phyloP scores from a whole-genome alignment of 805 yeast genomes.

The Wickerhamiella occidentalis region DNA sequence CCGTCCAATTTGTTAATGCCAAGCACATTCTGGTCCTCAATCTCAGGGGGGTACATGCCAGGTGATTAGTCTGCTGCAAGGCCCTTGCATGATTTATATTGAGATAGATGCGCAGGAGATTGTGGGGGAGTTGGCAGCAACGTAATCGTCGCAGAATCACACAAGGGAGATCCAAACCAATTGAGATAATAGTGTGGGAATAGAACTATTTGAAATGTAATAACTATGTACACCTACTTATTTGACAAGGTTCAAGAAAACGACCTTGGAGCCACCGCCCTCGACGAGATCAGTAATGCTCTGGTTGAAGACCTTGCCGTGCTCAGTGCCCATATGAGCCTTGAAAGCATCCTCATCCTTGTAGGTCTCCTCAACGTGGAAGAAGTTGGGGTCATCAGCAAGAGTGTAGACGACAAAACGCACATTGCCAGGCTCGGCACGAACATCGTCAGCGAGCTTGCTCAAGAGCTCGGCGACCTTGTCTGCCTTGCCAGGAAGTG shows the following conservation, averaged over 20 bases:
- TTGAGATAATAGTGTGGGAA: too few relatives aligned
- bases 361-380: constrained; percentile 25
- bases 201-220: background rate
- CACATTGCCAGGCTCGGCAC: constrained; percentile 22
- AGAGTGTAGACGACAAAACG: constrained; percentile 23
- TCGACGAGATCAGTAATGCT: constrained; percentile 20
- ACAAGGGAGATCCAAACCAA: too few relatives aligned
- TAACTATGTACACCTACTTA: background rate
- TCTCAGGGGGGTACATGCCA: constrained; percentile 14
- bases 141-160: background rate
- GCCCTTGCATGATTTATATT: background rate
- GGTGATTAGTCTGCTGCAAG: constrained; percentile 3
- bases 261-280: constrained; percentile 20
- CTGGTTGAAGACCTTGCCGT: constrained; percentile 22
- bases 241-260: constrained; percentile 18
- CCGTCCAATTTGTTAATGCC: constrained; percentile 7
- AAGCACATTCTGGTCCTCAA: constrained; percentile 14
- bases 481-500: constrained; percentile 20
- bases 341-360: constrained; percentile 23
- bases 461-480: constrained; percentile 18
- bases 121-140: background rate
- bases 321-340: constrained; percentile 21
- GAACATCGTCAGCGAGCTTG: constrained; percentile 19
- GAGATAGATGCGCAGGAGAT: background rate
- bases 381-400: constrained; percentile 16